Evolutionary conservation across 768 basidiomycete genomes (phyloP), one percentile per base, ranked within the genome.

Genomic region (Daedalea quercina): DNA sequence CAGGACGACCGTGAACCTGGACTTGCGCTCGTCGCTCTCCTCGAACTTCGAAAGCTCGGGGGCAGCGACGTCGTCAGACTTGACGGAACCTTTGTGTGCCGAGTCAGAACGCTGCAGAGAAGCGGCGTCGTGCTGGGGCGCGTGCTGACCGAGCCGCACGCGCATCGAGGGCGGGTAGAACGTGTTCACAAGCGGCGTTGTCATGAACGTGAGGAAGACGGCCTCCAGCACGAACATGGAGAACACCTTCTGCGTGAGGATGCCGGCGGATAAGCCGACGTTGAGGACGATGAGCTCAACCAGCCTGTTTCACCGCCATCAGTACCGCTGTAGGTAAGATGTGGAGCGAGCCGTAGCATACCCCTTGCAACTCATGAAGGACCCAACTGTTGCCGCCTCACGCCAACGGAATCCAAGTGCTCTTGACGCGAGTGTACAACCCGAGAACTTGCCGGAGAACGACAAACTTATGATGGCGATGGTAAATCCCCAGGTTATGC

Each of bases 301-400:
- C 3, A 96, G 76, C 22, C 87, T 90, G 47, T 17, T 12, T 6
- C 15, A 1, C 28, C 4, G 11, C 35, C 48, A 19, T 28, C 47
- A 34, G 20, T 7, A 43, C n/a, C 17, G 12, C 7, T 4, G 37
- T 6, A 42, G 31, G 41, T 8, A 44, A 45, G 20, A 48, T 9
- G 33, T 0, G 3, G 17, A 20, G 11, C n/a, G 1, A 23, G 23
- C 8, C 11, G 37, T 34, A 24, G 3, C 46, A 50, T 23, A 87
- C 87, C 92, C 94, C 76, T 98, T 94, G 65, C 94, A 95, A 63
- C 85, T 89, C 94, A 99, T 97, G 48, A 98, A 67, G 13, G 88
- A 84, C 0, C 96, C 96, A 47, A 97, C 85, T 0, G 93, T 84
- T 33, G 81, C 76, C 0, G 86, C 70, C 63, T 98, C 95, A 35